phyloP scores from a whole-genome alignment of 1,139 yeast genomes.

The Ashbya aceris region DNA sequence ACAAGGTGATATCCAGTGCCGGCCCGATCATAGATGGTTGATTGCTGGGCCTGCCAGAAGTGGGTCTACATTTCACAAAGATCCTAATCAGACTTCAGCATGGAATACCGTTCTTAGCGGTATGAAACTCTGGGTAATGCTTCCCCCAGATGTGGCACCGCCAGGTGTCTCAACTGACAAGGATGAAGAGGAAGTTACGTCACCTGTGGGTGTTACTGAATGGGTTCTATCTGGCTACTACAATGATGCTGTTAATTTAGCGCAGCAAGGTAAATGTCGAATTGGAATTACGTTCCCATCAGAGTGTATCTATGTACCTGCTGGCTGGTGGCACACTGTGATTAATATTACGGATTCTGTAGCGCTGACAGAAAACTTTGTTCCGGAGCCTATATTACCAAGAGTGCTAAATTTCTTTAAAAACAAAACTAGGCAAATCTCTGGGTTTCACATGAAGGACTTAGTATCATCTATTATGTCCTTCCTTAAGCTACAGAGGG shows the following conservation, averaged over 20 bases:
- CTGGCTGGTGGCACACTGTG: conserved; percentile 96
- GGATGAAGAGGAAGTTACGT: conserved; percentile 82
- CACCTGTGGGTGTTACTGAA: conserved; percentile 84
- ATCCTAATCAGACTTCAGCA: conserved; percentile 83
- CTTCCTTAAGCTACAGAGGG: conserved; percentile 17
- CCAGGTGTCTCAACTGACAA: conserved; percentile 78
- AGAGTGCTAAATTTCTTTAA: conserved; percentile 60
- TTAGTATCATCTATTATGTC: conserved; percentile 35
- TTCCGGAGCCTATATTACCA: conserved; percentile 52
- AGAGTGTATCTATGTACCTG: conserved; percentile 80
- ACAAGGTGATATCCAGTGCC: conserved; percentile 36
- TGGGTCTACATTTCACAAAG: conserved; percentile 88
- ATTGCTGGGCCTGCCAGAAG: conserved; percentile 74
- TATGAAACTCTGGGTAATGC: conserved; percentile 78
- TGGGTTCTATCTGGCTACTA: conserved; percentile 81
- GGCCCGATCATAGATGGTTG: conserved; percentile 89
- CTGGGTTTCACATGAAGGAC: conserved; percentile 62
- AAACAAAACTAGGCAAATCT: conserved; percentile 57
- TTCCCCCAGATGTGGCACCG: conserved; percentile 66
- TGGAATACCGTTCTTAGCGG: conserved; percentile 81
- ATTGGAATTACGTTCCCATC: conserved; percentile 75
- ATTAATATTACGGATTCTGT: conserved; percentile 72
- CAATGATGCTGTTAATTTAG: conserved; percentile 41
- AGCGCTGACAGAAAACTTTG: conserved; percentile 82
- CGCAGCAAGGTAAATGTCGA: conserved; percentile 36